These are phyloP conservation scores for Pluteus cervinus DNA, from an alignment of 768 basidiomycete genomes.

Conservation along the genomic window DNA sequence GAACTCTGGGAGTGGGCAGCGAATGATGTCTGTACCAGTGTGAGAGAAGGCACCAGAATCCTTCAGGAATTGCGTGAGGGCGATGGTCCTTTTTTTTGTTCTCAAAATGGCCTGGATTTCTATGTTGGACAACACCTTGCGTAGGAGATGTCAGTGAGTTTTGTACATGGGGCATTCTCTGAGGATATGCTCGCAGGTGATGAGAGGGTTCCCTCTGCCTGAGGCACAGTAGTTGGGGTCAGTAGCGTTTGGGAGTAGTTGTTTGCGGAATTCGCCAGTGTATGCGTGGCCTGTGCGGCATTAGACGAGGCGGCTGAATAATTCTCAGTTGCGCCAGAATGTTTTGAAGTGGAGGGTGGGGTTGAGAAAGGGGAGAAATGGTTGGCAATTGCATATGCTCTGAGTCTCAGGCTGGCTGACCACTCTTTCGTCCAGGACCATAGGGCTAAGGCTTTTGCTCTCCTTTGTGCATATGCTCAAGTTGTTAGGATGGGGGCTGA, in stretches of 20 bases:
- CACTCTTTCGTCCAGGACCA: constrained; percentile 13
- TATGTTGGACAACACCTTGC: constrained; percentile 7
- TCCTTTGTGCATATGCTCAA: constrained; percentile 9
- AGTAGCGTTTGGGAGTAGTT: constrained; percentile 11
- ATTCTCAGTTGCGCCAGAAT: constrained; percentile 11
- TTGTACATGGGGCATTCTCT: constrained; percentile 13
- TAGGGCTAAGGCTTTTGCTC: constrained; percentile 4
- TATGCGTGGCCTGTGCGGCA: constrained; percentile 19
- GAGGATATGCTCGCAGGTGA: constrained; percentile 19
- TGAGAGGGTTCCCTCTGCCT: constrained; percentile 12
- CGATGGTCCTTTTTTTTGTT: constrained; percentile 12
- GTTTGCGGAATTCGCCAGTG: constrained; percentile 19
- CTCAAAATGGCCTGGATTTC: constrained; percentile 15
- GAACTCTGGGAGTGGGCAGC: no score
- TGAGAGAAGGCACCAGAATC: constrained; percentile 13
- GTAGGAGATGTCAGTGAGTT: no score
- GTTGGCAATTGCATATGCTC: constrained; percentile 12
- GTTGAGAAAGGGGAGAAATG: constrained; percentile 10
- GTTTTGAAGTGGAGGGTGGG: constrained; percentile 6
- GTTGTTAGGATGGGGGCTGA: constrained; percentile 7
- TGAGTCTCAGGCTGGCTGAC: constrained; percentile 5
- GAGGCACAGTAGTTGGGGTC: constrained; percentile 14
- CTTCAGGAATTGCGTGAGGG: constrained; percentile 14
- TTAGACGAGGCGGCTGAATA: constrained; percentile 18
- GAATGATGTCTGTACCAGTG: constrained; percentile 5